phyloP scores from a whole-genome alignment of 1,139 yeast genomes.

The Pichia inconspicua region DNA sequence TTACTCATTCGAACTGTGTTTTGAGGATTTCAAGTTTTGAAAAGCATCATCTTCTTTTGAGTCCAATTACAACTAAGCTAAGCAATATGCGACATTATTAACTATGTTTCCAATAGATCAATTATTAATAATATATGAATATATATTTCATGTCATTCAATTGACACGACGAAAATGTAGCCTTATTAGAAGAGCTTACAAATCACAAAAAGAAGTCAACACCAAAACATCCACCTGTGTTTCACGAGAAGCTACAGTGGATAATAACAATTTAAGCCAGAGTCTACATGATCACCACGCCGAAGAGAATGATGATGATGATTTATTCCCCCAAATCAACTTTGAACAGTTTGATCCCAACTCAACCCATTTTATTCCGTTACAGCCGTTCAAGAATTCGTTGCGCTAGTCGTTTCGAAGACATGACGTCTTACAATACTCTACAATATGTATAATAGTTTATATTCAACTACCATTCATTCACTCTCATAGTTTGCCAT shows the following conservation, averaged over 20 bases:
- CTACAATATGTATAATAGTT: not conserved
- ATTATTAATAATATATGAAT: not conserved
- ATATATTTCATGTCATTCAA: not conserved
- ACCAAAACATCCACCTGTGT: not conserved
- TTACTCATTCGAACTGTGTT: not conserved
- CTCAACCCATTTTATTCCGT: constrained; percentile 6
- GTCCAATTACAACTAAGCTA: not conserved
- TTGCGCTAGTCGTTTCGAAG: not conserved
- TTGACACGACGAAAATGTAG: not conserved
- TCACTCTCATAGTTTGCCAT: not conserved
- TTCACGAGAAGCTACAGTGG: too few relatives aligned
- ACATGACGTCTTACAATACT: not conserved
- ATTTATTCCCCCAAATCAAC: constrained; percentile 10
- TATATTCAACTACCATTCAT: too few relatives aligned
- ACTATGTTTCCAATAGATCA: not conserved
- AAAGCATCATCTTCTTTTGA: not conserved
- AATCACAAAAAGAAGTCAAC: not conserved
- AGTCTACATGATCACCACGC: too few relatives aligned
- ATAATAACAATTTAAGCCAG: not conserved
- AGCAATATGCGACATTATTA: not conserved
- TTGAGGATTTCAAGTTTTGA: not conserved
- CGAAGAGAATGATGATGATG: not conserved
- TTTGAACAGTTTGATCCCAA: constrained; percentile 13
- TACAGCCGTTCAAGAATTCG: constrained; percentile 1
- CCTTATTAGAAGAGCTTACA: not conserved